A percentile compares a stretch with the other conserved stretches of the same genome.
phyloP scores from a whole-genome alignment of 306 rosid species.

The Oxytropis ochrocephala region DNA sequence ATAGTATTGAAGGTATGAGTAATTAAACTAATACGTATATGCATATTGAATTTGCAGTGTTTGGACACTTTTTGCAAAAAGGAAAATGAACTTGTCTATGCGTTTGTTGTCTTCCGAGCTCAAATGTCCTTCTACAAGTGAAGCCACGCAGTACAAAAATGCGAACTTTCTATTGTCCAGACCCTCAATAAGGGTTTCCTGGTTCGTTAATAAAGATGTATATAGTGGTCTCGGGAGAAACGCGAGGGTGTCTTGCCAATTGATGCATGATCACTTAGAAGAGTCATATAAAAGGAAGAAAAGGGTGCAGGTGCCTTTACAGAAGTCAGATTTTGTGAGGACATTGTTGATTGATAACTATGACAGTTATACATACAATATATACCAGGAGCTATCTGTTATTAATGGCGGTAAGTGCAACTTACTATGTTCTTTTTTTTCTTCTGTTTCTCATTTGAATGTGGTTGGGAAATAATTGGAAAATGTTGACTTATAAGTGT shows the following conservation, averaged over 20 bases:
- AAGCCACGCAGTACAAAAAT: constrained; percentile 29
- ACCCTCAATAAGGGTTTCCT: constrained; percentile 33
- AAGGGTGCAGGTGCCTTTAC: constrained; percentile 22
- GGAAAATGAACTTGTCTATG: constrained; percentile 38
- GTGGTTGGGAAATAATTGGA: neutral
- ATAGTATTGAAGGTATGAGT: neutral
- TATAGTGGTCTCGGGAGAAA: constrained; percentile 31
- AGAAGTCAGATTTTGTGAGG: constrained; percentile 57
- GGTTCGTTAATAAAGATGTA: constrained; percentile 32
- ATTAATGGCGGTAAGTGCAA: constrained; percentile 71
- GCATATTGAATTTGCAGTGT: constrained; percentile 24
- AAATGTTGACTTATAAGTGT: neutral
- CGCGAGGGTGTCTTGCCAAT: constrained; percentile 35
- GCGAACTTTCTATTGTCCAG: constrained; percentile 22
- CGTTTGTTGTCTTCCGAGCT: constrained; percentile 43
- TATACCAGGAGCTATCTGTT: constrained; percentile 86
- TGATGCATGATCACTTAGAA: constrained; percentile 44
- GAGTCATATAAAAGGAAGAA: constrained; percentile 43
- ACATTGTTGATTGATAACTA: constrained; percentile 96
- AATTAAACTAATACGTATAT: neutral
- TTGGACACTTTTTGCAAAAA: neutral
- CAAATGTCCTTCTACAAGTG: constrained; percentile 33
- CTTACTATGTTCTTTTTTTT: constrained; percentile 4
- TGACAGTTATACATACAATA: constrained; percentile 95
- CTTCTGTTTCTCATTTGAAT: neutral